These are phyloP conservation scores for Mitragyna speciosa DNA, from an alignment of 257 asterid species.

Conservation along the genomic window DNA sequence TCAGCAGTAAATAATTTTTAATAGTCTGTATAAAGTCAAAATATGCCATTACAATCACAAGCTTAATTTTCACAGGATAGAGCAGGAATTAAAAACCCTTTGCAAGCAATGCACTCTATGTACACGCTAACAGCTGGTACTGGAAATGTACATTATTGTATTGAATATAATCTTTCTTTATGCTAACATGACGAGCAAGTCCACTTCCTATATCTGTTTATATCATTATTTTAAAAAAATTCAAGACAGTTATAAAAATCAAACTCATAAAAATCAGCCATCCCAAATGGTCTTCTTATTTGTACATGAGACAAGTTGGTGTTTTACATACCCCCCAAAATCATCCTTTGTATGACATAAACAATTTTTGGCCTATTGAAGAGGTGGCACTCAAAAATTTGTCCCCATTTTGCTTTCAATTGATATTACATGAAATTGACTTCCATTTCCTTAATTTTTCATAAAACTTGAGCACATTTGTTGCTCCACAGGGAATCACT, in stretches of 20 bases:
- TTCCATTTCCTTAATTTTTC: neutral
- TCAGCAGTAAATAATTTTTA: constrained; percentile 9
- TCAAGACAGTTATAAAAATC: too few relatives aligned
- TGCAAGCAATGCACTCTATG: neutral
- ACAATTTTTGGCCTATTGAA: neutral
- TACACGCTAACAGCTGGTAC: neutral
- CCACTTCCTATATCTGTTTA: too few relatives aligned
- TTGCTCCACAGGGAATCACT: too few relatives aligned
- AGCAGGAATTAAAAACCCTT: neutral
- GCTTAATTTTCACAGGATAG: neutral
- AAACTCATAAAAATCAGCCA: neutral
- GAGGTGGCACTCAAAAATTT: neutral
- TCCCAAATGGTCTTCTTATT: neutral
- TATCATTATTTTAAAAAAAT: too few relatives aligned
- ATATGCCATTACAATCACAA: neutral
- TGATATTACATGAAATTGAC: neutral
- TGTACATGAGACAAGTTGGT: neutral
- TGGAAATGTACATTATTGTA: neutral
- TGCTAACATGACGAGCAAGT: neutral
- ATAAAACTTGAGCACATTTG: neutral
- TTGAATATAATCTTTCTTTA: neutral
- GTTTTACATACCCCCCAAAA: neutral
- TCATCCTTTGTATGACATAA: neutral
- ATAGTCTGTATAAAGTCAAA: neutral
- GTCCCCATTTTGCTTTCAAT: neutral